phyloP scores from a whole-genome alignment of 805 yeast species.

The Metschnikowia drakensbergensis region DNA sequence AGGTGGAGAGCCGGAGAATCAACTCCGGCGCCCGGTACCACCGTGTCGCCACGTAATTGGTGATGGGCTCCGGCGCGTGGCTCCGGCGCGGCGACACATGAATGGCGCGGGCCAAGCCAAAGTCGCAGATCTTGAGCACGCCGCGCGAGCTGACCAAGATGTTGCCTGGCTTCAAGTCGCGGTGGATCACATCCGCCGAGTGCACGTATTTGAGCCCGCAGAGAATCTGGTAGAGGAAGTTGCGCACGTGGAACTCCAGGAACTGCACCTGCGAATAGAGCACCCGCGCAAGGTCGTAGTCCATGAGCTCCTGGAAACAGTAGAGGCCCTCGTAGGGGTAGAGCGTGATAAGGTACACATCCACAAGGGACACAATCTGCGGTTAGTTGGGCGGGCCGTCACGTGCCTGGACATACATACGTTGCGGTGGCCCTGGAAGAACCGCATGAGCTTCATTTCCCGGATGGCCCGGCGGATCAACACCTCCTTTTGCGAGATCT shows the following conservation, averaged over 20 bases:
- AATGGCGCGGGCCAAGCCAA: constrained; percentile 86
- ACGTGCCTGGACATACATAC: constrained; percentile 23
- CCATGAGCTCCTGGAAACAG: constrained; percentile 82
- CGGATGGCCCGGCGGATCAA: constrained; percentile 76
- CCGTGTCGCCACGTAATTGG: constrained; percentile 88
- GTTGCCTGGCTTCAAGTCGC: constrained; percentile 92
- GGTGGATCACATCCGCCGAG: constrained; percentile 86
- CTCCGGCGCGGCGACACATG: constrained; percentile 25
- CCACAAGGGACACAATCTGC: constrained; percentile 65
- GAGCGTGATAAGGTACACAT: constrained; percentile 63
- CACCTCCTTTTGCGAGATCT: constrained; percentile 63
- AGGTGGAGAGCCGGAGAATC: constrained; percentile 54
- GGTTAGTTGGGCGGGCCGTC: constrained; percentile 16
- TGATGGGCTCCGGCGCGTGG: constrained; percentile 41
- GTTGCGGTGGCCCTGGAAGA: constrained; percentile 82
- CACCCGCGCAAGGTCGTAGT: constrained; percentile 77
- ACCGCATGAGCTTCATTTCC: constrained; percentile 76
- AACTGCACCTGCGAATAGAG: constrained; percentile 73
- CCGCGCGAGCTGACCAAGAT: constrained; percentile 75
- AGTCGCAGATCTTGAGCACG: constrained; percentile 80
- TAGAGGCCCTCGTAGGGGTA: constrained; percentile 82
- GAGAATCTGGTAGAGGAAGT: constrained; percentile 72
- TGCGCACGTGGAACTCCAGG: constrained; percentile 78
- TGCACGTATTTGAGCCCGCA: constrained; percentile 89
- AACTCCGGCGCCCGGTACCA: constrained; percentile 97